Evolutionary conservation across 441 rosid genomes (phyloP).

Genomic region (Populus trichocarpa): DNA sequence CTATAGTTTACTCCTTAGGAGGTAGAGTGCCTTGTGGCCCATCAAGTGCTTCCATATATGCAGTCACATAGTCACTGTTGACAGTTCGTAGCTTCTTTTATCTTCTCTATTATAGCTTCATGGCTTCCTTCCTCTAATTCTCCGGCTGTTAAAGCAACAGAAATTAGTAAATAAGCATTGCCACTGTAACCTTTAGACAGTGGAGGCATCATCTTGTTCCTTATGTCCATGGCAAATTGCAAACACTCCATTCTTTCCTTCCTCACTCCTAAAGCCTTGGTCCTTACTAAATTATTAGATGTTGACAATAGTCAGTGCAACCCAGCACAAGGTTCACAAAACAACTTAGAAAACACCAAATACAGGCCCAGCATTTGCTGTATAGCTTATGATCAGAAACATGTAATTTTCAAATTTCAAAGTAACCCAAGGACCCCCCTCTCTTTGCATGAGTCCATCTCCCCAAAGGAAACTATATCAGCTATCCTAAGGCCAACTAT

Average conservation of each 20-base stretch:
- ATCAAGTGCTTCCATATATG: constrained; percentile 54
- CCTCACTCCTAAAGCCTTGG: constrained; percentile 37
- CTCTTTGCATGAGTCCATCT: not conserved
- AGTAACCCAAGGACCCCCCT: not conserved
- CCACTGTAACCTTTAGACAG: constrained; percentile 50
- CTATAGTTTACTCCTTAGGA: constrained; percentile 53
- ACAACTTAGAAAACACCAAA: not conserved
- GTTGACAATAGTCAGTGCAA: not conserved
- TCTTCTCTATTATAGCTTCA: constrained; percentile 39
- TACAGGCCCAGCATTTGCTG: too few relatives aligned
- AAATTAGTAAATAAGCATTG: constrained; percentile 61
- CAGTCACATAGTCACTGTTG: constrained; percentile 42
- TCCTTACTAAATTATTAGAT: constrained; percentile 40
- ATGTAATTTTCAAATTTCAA: too few relatives aligned
- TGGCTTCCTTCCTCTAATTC: constrained; percentile 40
- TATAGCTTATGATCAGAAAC: too few relatives aligned
- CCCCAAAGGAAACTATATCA: not conserved
- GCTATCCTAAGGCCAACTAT: too few relatives aligned
- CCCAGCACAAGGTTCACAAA: too few relatives aligned
- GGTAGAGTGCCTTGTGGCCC: constrained; percentile 45
- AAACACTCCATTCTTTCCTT: constrained; percentile 56
- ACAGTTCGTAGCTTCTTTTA: constrained; percentile 59
- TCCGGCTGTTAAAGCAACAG: constrained; percentile 41
- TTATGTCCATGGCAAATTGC: constrained; percentile 65
- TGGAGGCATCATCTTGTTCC: constrained; percentile 44